Evolutionary conservation across 2,329 filamentous ascomycete genomes (phyloP).

Genomic region (Teratosphaeria epicoccoides): DNA sequence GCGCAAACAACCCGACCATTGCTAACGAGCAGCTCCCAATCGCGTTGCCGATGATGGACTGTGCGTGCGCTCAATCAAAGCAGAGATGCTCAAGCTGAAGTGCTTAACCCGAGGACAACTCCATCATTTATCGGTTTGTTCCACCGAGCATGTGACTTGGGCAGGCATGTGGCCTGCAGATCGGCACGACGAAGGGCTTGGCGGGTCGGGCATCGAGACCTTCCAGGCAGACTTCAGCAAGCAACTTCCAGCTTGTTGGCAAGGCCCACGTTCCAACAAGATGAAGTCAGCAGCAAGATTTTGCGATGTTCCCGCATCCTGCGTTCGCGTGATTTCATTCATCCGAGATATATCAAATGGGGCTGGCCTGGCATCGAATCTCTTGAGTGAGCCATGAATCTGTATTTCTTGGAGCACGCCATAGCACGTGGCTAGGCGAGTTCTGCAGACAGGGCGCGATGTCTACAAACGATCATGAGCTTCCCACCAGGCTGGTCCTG

Average conservation of each 20-base stretch:
- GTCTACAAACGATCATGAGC: neutral
- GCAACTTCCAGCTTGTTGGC: neutral
- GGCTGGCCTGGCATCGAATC: neutral
- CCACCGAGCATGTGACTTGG: too few species aligned
- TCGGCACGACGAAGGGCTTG: too few species aligned
- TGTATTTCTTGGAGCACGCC: neutral
- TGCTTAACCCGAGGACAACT: too few species aligned
- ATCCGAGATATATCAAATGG: neutral
- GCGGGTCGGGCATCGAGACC: too few species aligned
- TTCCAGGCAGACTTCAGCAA: neutral
- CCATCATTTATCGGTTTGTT: too few species aligned
- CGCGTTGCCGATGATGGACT: too few species aligned
- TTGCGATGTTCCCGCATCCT: too few species aligned
- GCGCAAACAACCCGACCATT: too few species aligned
- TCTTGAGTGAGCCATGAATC: neutral
- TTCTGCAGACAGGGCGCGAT: neutral
- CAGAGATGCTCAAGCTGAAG: too few species aligned
- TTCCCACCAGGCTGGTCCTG: slow-evolving; percentile 12
- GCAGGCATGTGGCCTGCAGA: too few species aligned
- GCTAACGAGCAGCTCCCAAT: too few species aligned
- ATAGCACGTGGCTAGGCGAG: neutral
- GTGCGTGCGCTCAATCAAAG: too few species aligned
- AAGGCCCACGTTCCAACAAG: neutral
- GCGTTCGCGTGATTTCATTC: neutral
- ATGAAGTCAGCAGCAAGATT: neutral